Base-by-base conservation (phyloP, 208 protist genomes). In the Leishmania lainsoni region DNA sequence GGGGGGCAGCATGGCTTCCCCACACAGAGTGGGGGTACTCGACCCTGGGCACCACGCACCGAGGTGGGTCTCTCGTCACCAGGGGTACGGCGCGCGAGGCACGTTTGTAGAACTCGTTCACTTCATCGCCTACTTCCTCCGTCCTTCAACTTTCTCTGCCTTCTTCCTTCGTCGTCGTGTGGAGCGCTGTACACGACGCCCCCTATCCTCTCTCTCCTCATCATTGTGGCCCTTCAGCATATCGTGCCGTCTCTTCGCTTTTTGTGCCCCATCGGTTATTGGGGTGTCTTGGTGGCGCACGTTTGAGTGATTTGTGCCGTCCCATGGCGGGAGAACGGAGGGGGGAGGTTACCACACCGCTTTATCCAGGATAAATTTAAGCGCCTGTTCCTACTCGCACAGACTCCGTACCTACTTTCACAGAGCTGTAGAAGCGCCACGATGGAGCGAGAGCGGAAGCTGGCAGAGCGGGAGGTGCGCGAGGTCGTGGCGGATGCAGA, bases 401-500 rank as follows among this genome's bases (percentile, higher is more conserved):
- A 32, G 71, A 14, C 10, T 35, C 58, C 20, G 32, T 10, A 58
- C 16, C 12, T 22, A 26, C 42, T n/a, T 17, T 75, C 56, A 63
- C 20, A 48, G 48, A 32, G 51, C 20, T 5, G 29, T 52, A 42
- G 51, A 0, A 20, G 73, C 20, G 6, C 29, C 12, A 22, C 42
- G 32, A 91, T 94, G 87, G 90, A 96, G 1, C 81, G 78, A 6
- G 87, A 84, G 14, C 85, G 91, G 26, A 73, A 79, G n/a, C 76
- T 90, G 45, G 80, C 90, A 9, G 93, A 96, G 77, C 88, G 87
- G 66, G 85, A 90, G 75, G 85, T 90, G 58, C 83, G 79, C 29
- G 90, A 93, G 85, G 84, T 84, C 3, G 87, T 96, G 26, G 91
- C 93, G 3, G 91, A 93, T 56, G 87, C 87, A 14, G 86, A 93